Conservation (phyloP, 2,329 filamentous ascomycete species). For the Hypocreales sp. region DNA sequence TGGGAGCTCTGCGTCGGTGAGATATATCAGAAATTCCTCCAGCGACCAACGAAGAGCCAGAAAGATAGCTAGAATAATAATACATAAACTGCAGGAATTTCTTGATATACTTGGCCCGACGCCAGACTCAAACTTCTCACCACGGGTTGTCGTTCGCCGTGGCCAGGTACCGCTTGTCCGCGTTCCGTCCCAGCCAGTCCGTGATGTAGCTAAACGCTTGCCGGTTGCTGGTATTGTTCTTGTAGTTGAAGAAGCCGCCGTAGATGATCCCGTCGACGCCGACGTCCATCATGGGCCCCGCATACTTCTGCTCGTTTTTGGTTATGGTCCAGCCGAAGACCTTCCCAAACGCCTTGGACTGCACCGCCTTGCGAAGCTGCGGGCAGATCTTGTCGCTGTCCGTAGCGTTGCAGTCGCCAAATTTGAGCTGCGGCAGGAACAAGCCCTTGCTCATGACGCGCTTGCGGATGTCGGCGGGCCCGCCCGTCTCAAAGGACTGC, state of each 20-base stretch:
- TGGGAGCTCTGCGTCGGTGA: no score
- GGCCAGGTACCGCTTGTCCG: neutral
- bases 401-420: constrained; percentile 2
- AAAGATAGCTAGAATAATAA: no score
- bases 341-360: neutral
- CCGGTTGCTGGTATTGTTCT: neutral
- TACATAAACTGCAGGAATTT: no score
- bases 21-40: no score
- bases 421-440: constrained; percentile 1
- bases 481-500: neutral
- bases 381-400: constrained; percentile 1
- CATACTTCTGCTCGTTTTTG: neutral
- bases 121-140: no score
- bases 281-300: neutral
- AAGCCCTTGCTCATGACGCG: constrained; percentile 3
- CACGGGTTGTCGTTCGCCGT: constrained; percentile 1
- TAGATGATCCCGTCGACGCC: constrained; percentile 3
- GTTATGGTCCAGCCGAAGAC: constrained; percentile 2
- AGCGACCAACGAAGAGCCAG: no score
- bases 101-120: no score
- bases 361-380: constrained; percentile 1
- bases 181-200: neutral
- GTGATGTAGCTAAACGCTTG: neutral
- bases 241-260: constrained; percentile 2
- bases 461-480: neutral